phyloP scores from a whole-genome alignment of 2,329 filamentous ascomycete genomes.

The Biscogniauxia sp. region DNA sequence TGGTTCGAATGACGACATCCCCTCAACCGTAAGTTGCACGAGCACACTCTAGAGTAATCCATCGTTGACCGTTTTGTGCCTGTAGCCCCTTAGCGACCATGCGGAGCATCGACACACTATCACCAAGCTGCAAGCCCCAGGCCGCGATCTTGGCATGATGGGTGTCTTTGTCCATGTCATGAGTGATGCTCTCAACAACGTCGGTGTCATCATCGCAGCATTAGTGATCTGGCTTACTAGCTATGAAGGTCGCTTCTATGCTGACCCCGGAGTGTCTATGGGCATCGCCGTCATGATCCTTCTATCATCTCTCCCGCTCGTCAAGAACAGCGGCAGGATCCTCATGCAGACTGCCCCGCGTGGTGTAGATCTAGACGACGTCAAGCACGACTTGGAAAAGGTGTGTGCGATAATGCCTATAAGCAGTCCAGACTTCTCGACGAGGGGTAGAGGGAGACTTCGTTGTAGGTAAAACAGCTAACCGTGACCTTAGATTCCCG shows the following conservation, averaged over 20 bases:
- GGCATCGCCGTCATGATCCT: constrained; percentile 74
- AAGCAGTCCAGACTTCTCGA: too few species aligned
- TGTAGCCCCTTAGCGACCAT: constrained; percentile 37
- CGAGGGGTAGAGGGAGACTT: too few species aligned
- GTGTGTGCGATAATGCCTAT: constrained; percentile 33
- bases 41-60: background rate
- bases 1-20: constrained; percentile 23
- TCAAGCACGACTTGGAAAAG: constrained; percentile 67
- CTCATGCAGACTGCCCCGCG: constrained; percentile 64
- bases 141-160: constrained; percentile 66
- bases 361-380: constrained; percentile 58
- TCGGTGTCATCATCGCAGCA: constrained; percentile 70
- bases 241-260: constrained; percentile 62
- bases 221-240: constrained; percentile 65
- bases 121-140: constrained; percentile 32
- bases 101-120: constrained; percentile 48
- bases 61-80: constrained; percentile 4
- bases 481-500: constrained; percentile 52
- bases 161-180: constrained; percentile 69
- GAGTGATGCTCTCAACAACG: constrained; percentile 72
- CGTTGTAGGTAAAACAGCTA: constrained; percentile 12
- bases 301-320: constrained; percentile 59
- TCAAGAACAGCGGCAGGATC: constrained; percentile 61
- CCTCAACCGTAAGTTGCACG: constrained; percentile 22
- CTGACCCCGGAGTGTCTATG: constrained; percentile 67